Conservation (phyloP, 805 yeast species). For the Myxozyma nipponensis region DNA sequence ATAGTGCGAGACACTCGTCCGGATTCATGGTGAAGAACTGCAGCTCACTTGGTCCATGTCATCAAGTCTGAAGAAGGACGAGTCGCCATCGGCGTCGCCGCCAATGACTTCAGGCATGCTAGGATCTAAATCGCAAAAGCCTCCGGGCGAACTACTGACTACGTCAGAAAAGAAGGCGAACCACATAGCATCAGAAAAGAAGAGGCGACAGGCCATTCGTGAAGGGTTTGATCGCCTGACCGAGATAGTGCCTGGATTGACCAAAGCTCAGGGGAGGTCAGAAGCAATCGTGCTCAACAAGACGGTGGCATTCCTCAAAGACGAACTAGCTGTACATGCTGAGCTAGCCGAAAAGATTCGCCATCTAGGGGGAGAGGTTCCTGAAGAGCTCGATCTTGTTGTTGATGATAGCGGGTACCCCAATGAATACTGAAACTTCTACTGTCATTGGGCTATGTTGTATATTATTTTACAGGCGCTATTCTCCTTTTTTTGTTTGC, state of each 20-base stretch:
- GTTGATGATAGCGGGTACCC: too few species aligned
- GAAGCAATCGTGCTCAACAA: slow-evolving; percentile 72
- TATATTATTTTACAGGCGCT: too few species aligned
- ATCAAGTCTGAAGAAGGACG: background rate
- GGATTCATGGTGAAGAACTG: too few species aligned
- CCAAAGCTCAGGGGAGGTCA: slow-evolving; percentile 68
- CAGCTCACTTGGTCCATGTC: too few species aligned
- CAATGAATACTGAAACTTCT: too few species aligned
- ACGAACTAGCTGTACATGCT: slow-evolving; percentile 35
- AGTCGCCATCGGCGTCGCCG: background rate
- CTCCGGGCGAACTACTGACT: slow-evolving; percentile 31
- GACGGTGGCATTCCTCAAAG: slow-evolving; percentile 31
- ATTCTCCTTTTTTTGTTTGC: too few species aligned
- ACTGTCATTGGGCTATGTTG: too few species aligned
- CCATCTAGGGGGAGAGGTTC: slow-evolving; percentile 16
- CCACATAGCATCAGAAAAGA: slow-evolving; percentile 82
- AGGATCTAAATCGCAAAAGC: slow-evolving; percentile 24
- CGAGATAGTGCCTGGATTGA: slow-evolving; percentile 66
- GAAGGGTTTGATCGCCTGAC: slow-evolving; percentile 76
- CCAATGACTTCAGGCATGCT: too few species aligned
- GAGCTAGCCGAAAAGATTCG: slow-evolving; percentile 31
- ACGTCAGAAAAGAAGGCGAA: slow-evolving; percentile 47
- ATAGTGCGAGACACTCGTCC: too few species aligned
- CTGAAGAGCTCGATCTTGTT: slow-evolving; percentile 19
- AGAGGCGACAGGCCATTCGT: slow-evolving; percentile 79